These are phyloP conservation scores for Hansenula lynferdii DNA, from an alignment of 1,139 yeast genomes.

Conservation along the genomic window DNA sequence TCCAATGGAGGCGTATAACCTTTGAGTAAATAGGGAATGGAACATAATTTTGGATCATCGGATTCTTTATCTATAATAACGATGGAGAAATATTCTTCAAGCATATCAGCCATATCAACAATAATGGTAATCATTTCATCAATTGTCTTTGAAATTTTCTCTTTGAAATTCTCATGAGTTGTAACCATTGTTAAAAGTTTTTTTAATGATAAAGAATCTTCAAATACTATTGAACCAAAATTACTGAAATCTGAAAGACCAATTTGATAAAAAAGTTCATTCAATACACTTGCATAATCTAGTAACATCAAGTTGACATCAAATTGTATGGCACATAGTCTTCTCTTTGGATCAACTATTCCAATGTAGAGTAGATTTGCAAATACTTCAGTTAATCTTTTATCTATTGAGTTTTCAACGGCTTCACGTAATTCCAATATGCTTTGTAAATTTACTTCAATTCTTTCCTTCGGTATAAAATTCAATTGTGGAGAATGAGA, in stretches of 20 bases:
- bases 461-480: constrained; percentile 21
- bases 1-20: constrained; percentile 57
- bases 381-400: constrained; percentile 59
- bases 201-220: constrained; percentile 16
- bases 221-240: constrained; percentile 59
- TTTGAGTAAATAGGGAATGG: constrained; percentile 66
- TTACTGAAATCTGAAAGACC: constrained; percentile 77
- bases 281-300: constrained; percentile 69
- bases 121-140: constrained; percentile 26
- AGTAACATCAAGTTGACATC: constrained; percentile 73
- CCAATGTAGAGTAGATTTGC: constrained; percentile 77
- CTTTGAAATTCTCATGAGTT: not conserved
- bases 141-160: constrained; percentile 17
- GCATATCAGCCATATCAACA: constrained; percentile 64
- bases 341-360: constrained; percentile 61
- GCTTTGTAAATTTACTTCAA: constrained; percentile 50
- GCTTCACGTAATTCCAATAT: constrained; percentile 48
- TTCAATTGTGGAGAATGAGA: not conserved
- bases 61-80: constrained; percentile 27
- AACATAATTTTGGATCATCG: constrained; percentile 31
- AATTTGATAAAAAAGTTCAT: constrained; percentile 76
- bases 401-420: constrained; percentile 43
- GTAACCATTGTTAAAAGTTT: constrained; percentile 12
- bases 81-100: constrained; percentile 70
- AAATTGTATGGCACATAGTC: constrained; percentile 79